Conservation (phyloP, 1,284 basidiomycete species). For the Trichosporon sp. region DNA sequence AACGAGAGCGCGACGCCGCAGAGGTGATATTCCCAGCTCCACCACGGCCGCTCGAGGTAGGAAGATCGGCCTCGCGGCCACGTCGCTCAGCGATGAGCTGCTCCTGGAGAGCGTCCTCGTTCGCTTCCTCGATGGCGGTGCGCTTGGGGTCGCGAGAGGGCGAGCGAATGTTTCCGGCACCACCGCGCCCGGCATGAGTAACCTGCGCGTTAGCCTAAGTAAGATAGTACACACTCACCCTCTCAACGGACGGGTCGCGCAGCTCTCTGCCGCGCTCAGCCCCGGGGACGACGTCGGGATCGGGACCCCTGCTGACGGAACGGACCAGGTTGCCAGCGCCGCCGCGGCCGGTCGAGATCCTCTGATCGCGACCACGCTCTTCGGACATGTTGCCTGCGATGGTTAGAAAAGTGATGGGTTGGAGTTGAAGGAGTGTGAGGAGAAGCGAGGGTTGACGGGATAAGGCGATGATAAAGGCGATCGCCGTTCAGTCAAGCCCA, state of each 20-base stretch:
- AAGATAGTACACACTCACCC: slow-evolving; percentile 36
- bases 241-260: slow-evolving; percentile 36
- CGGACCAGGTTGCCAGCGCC: slow-evolving; percentile 55
- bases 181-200: slow-evolving; percentile 55
- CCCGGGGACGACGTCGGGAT: slow-evolving; percentile 43
- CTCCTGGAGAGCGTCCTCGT: slow-evolving; percentile 52
- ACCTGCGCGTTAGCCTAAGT: slow-evolving; percentile 34
- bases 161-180: slow-evolving; percentile 55
- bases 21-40: slow-evolving; percentile 54
- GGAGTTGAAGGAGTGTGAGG: background rate
- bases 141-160: slow-evolving; percentile 45
- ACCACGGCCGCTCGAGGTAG: slow-evolving; percentile 54
- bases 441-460: background rate
- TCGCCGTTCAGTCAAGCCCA: background rate
- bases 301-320: slow-evolving; percentile 46
- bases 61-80: slow-evolving; percentile 47
- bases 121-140: slow-evolving; percentile 40
- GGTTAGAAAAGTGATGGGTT: slow-evolving; percentile 21
- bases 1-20: slow-evolving; percentile 39
- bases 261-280: slow-evolving; percentile 52
- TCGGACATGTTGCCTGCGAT: slow-evolving; percentile 30
- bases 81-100: slow-evolving; percentile 52
- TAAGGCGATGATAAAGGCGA: slow-evolving; percentile 12
- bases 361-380: slow-evolving; percentile 31
- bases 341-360: slow-evolving; percentile 54